These are phyloP conservation scores for Carex myosuroides DNA, from an alignment of 176 grass and related monocot species.

Conservation along the genomic window DNA sequence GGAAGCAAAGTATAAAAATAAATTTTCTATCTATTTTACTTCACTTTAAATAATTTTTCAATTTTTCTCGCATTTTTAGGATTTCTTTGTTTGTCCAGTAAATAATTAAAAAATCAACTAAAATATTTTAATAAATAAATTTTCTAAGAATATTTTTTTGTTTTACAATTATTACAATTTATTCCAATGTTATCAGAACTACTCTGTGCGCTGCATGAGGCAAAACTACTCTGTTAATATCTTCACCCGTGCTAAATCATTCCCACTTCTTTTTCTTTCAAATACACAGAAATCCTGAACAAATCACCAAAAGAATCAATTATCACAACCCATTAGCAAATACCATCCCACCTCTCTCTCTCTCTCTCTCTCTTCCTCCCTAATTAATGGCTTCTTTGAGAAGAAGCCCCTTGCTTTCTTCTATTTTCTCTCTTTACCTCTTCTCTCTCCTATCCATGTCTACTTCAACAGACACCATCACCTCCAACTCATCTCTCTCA, in stretches of 20 bases:
- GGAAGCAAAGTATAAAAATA: too few relatives aligned
- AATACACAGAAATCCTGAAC: neutral
- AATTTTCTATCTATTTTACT: too few relatives aligned
- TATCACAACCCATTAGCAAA: neutral
- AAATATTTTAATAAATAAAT: too few relatives aligned
- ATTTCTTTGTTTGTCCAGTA: too few relatives aligned
- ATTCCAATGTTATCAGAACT: too few relatives aligned
- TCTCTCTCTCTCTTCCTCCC: neutral
- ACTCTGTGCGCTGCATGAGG: too few relatives aligned
- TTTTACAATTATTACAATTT: too few relatives aligned
- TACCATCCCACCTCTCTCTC: neutral
- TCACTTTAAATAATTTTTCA: too few relatives aligned
- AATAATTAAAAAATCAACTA: too few relatives aligned
- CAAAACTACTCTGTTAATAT: too few relatives aligned
- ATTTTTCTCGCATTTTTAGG: too few relatives aligned
- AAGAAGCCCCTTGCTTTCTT: neutral
- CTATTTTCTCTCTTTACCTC: conserved; percentile 26
- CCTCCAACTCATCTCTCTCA: conserved; percentile 35
- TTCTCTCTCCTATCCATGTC: conserved; percentile 28
- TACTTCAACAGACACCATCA: conserved; percentile 50
- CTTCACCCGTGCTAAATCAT: neutral
- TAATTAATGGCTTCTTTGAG: neutral
- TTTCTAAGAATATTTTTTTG: too few relatives aligned
- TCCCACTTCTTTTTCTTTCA: neutral
- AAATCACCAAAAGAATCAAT: neutral